A percentile compares a stretch with the other conserved stretches of the same genome.
These are phyloP conservation scores for Claviceps sorghi DNA, from an alignment of 2,329 filamentous ascomycete genomes.

Conservation along the genomic window DNA sequence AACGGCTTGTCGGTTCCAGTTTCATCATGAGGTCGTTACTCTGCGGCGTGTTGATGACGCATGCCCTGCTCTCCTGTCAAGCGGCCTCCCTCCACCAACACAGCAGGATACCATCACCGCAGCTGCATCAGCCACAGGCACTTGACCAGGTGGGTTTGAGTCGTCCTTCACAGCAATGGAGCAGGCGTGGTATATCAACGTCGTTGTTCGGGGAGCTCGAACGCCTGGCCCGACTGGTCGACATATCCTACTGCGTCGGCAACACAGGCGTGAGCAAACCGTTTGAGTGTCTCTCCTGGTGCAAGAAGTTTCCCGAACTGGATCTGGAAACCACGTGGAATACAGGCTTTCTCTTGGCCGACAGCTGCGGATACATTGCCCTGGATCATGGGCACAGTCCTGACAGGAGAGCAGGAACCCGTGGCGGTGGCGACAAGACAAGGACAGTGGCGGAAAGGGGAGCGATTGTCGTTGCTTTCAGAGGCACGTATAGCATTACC, in stretches of 20 bases:
- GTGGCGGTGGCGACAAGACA: constrained; percentile 5
- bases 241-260: constrained; percentile 89
- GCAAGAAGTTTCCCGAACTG: constrained; percentile 66
- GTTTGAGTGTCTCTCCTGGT: constrained; percentile 74
- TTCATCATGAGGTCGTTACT: background rate
- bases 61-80: background rate
- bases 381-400: constrained; percentile 46
- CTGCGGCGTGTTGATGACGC: background rate
- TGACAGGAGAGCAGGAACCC: constrained; percentile 8
- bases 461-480: constrained; percentile 70
- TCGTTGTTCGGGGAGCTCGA: constrained; percentile 68
- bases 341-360: constrained; percentile 70
- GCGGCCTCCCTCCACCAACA: background rate
- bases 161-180: background rate
- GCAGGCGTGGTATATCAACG: constrained; percentile 30
- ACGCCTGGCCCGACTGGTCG: constrained; percentile 77
- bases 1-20: too few relatives aligned
- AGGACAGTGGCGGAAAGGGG: constrained; percentile 7
- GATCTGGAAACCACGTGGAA: constrained; percentile 78
- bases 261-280: constrained; percentile 67
- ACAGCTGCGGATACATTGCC: constrained; percentile 88
- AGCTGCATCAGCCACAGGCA: background rate
- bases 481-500: constrained; percentile 84
- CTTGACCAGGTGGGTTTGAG: background rate
- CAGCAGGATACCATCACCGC: background rate